Base-by-base conservation (phyloP, 1,284 basidiomycete species). In the Cryptococcus sp. region DNA sequence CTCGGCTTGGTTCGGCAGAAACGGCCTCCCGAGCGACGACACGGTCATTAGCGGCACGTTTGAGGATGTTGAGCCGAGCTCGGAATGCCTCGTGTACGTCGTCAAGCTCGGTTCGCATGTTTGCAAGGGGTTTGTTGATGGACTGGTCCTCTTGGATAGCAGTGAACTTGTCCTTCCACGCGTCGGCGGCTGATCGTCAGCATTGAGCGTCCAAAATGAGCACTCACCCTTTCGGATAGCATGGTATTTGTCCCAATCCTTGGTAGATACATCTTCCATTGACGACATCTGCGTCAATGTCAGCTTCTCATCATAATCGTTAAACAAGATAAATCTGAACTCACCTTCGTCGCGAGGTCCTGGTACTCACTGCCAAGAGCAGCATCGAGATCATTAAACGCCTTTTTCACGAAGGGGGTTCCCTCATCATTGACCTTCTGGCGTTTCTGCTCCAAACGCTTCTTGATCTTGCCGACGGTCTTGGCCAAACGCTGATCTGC, bases 161-260 rank as follows among this genome's bases (percentile, higher is more conserved):
- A 26, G 47, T 50, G 52, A 67, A 69, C 56, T 73, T 73, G 47
- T 54, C 38, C 57, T 66, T 65, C 68, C 70, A 74, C 0, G 29
- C 49, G 17, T 70, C 68, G 26, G 65, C 64, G 26, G 58, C 71
- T 63, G 54, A 13, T 13, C 6, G 26, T 57, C 25, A 55, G 46
- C 51, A 34, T 34, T 13, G 6, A 17, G 16, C 23, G 8, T 37
- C 17, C 13, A n/a, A 34, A 26, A 34, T 22, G 26, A 34, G 16
- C n/a, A 62, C 66, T 52, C 37, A 72, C 70, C 46, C 41, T 70
- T 66, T 54, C 68, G 64, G 22, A 75, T 50, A 1, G 59, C 58
- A 55, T 73, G 61, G 64, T 70, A 75, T 38, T 62, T 63, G n/a
- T 59, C 58, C 67, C 69, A 73, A 57, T 77, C 74, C 62, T 70